These are phyloP conservation scores for Blastocystis sp. DNA, from an alignment of 352 stramenopile genomes.

Conservation along the genomic window DNA sequence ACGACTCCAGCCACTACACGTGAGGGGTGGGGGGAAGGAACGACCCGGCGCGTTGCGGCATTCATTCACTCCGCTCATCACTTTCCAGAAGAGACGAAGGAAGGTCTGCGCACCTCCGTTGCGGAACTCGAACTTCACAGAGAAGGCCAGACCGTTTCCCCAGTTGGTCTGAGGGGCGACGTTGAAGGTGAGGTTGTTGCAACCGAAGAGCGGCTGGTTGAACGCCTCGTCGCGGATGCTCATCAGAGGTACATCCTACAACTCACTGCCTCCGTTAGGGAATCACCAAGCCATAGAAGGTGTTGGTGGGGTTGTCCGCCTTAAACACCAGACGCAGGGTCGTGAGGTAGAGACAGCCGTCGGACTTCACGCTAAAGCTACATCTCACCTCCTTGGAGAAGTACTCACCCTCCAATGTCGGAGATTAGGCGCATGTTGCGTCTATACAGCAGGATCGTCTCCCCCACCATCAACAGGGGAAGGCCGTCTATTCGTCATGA, in stretches of 20 bases:
- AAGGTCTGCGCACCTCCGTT: conserved; percentile 60
- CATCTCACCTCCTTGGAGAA: neutral
- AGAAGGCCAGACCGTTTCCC: conserved; percentile 23
- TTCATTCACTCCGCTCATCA: conserved; percentile 55
- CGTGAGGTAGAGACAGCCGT: conserved; percentile 19
- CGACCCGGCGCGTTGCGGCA: conserved; percentile 5
- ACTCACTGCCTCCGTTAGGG: neutral
- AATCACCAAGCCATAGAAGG: conserved; percentile 18
- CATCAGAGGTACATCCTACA: conserved; percentile 60
- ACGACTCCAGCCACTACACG: neutral
- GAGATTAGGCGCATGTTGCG: conserved; percentile 37
- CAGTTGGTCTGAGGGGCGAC: conserved; percentile 42
- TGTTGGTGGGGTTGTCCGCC: conserved; percentile 12
- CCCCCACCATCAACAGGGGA: conserved; percentile 11
- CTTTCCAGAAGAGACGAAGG: conserved; percentile 57
- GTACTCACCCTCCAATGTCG: conserved; percentile 24
- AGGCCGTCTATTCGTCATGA: neutral
- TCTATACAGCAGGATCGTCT: conserved; percentile 11
- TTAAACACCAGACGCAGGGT: conserved; percentile 37
- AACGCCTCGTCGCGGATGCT: conserved; percentile 51
- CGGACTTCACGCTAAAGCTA: conserved; percentile 39
- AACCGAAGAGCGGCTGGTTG: conserved; percentile 44
- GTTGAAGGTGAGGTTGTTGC: conserved; percentile 42
- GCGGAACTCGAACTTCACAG: conserved; percentile 20
- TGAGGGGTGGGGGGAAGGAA: neutral